Conservation (phyloP, 2,329 filamentous ascomycete genomes). For the Aureobasidium zeae region DNA sequence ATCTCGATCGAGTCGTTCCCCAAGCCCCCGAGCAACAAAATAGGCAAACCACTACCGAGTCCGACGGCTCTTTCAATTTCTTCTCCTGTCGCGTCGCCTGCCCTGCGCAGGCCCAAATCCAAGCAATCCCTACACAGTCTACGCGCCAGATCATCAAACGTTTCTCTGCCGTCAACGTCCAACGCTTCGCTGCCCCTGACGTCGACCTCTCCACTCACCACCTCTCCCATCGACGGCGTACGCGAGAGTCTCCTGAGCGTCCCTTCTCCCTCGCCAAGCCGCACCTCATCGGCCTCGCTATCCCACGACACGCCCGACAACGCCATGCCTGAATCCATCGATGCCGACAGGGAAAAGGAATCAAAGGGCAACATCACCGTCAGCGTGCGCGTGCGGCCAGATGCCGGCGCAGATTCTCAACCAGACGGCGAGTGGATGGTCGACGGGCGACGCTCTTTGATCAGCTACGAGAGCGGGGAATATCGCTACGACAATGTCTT, state of each 20-base stretch:
- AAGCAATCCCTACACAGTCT: constrained; percentile 31
- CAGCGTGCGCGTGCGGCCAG: constrained; percentile 86
- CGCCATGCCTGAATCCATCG: constrained; percentile 30
- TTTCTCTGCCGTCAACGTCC: constrained; percentile 34
- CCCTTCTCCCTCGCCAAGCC: constrained; percentile 75
- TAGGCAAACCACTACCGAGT: constrained; percentile 46
- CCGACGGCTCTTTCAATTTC: background rate
- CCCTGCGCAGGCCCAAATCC: constrained; percentile 23
- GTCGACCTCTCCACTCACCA: constrained; percentile 56
- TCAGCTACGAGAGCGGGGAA: constrained; percentile 85
- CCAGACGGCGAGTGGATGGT: constrained; percentile 84
- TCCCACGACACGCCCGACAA: constrained; percentile 82
- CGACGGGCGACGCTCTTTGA: constrained; percentile 70
- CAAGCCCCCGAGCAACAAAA: constrained; percentile 65
- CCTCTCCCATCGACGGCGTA: too few species aligned
- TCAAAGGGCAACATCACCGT: constrained; percentile 92
- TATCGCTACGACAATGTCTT: constrained; percentile 98
- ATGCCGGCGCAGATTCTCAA: constrained; percentile 53
- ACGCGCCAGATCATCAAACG: constrained; percentile 43
- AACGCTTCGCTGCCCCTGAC: constrained; percentile 46
- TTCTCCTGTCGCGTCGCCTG: constrained; percentile 40
- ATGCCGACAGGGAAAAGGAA: constrained; percentile 44
- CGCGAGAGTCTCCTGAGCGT: constrained; percentile 69
- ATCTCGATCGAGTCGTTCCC: constrained; percentile 93
- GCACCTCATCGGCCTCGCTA: constrained; percentile 84